These are phyloP conservation scores for Nakaseomyces bracarensis DNA, from an alignment of 1,139 yeast genomes.

Conservation along the genomic window DNA sequence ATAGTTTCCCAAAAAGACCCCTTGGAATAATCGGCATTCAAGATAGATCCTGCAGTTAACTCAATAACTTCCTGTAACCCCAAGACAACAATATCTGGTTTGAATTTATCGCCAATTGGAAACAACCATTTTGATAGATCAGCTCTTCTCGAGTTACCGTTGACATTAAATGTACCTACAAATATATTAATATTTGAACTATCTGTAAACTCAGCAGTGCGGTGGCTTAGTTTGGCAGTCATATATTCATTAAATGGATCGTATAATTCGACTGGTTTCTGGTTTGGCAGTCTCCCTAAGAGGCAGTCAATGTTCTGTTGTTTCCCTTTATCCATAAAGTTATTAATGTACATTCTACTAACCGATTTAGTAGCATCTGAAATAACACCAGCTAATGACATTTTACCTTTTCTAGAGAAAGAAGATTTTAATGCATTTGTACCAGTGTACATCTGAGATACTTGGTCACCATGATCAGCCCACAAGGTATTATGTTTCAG, in stretches of 20 bases:
- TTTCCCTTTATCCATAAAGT: slow-evolving; percentile 84
- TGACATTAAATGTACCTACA: slow-evolving; percentile 82
- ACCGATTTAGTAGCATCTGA: slow-evolving; percentile 96
- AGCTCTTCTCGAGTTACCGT: slow-evolving; percentile 49
- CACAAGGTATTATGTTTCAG: slow-evolving; percentile 71
- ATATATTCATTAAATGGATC: slow-evolving; percentile 89
- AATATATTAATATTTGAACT: slow-evolving; percentile 54
- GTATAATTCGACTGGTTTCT: slow-evolving; percentile 60
- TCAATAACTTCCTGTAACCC: slow-evolving; percentile 94
- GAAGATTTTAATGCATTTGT: slow-evolving; percentile 95
- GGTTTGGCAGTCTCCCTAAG: slow-evolving; percentile 71
- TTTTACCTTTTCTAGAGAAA: slow-evolving; percentile 87
- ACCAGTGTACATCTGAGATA: slow-evolving; percentile 94
- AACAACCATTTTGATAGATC: slow-evolving; percentile 76
- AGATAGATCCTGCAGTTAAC: slow-evolving; percentile 75
- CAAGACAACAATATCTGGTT: slow-evolving; percentile 64
- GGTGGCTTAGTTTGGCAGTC: slow-evolving; percentile 47
- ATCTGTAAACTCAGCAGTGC: slow-evolving; percentile 51
- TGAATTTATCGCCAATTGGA: slow-evolving; percentile 49
- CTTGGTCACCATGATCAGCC: slow-evolving; percentile 98
- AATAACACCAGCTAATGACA: slow-evolving; percentile 92
- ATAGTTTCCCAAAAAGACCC: slow-evolving; percentile 57
- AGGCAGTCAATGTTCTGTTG: slow-evolving; percentile 82
- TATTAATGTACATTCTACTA: slow-evolving; percentile 88
- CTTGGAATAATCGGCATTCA: slow-evolving; percentile 59